These are phyloP conservation scores for Sphaerulina musiva DNA, from an alignment of 2,329 filamentous ascomycete species.

Conservation along the genomic window DNA sequence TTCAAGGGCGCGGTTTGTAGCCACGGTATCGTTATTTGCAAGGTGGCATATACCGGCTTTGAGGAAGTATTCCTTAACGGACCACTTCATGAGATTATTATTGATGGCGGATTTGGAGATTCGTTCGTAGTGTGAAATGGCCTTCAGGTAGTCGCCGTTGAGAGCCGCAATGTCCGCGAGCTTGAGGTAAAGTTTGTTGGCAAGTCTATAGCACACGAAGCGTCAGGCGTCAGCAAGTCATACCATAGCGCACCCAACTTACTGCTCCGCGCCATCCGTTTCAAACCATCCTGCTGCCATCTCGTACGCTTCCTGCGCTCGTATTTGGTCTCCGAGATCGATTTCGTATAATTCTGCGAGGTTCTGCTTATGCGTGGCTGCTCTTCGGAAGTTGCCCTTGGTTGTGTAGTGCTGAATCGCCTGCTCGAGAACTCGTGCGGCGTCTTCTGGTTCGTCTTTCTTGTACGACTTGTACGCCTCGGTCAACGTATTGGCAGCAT, in stretches of 20 bases:
- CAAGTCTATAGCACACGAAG: slow-evolving; percentile 52
- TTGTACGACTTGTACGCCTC: slow-evolving; percentile 95
- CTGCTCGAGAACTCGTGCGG: slow-evolving; percentile 69
- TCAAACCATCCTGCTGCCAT: slow-evolving; percentile 85
- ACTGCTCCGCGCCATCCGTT: slow-evolving; percentile 76
- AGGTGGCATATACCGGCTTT: slow-evolving; percentile 91
- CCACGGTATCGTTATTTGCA: slow-evolving; percentile 67
- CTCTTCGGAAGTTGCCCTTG: slow-evolving; percentile 85
- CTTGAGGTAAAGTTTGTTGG: slow-evolving; percentile 91
- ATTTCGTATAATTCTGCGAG: slow-evolving; percentile 80
- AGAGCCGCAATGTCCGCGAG: slow-evolving; percentile 80
- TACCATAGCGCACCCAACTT: slow-evolving; percentile 36
- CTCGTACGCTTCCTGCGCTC: slow-evolving; percentile 77
- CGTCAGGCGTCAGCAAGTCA: not conserved
- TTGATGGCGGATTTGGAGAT: slow-evolving; percentile 68
- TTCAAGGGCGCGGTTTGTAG: slow-evolving; percentile 70
- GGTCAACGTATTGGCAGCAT: slow-evolving; percentile 78
- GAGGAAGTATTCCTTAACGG: slow-evolving; percentile 90
- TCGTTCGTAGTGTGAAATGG: slow-evolving; percentile 75
- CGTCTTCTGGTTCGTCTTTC: slow-evolving; percentile 75
- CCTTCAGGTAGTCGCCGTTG: slow-evolving; percentile 75
- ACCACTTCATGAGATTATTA: slow-evolving; percentile 91
- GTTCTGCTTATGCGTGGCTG: slow-evolving; percentile 84
- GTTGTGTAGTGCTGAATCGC: slow-evolving; percentile 80
- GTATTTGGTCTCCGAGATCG: slow-evolving; percentile 69